Evolutionary conservation across 306 rosid genomes (phyloP).

Genomic region (Cucumis cinereus): DNA sequence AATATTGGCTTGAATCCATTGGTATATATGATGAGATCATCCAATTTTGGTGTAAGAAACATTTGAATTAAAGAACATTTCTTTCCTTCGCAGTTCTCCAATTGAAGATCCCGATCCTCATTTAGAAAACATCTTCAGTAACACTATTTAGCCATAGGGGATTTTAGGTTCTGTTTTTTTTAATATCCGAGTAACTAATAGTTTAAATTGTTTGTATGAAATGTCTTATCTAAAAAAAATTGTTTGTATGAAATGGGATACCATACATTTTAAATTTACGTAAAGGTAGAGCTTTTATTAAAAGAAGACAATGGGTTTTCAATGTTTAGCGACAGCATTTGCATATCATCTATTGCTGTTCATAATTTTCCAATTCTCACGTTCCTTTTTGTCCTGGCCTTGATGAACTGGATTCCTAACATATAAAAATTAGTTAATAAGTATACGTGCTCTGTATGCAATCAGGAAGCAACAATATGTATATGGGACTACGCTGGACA

Average conservation of each 20-base stretch:
- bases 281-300: neutral
- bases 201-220: neutral
- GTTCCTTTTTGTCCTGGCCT: neutral
- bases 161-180: neutral
- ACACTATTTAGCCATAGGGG: neutral
- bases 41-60: neutral
- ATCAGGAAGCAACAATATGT: conserved; percentile 70
- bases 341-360: neutral
- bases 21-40: neutral
- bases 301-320: neutral
- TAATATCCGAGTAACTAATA: neutral
- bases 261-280: neutral
- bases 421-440: neutral
- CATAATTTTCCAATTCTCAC: neutral
- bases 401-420: neutral
- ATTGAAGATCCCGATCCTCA: neutral
- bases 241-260: neutral
- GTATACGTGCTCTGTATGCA: neutral
- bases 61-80: neutral
- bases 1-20: neutral
- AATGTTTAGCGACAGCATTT: neutral
- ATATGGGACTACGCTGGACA: conserved; percentile 66
- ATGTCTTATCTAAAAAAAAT: no score
- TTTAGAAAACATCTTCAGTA: neutral
- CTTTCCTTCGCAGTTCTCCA: neutral